Base-by-base conservation (phyloP, 257 asterid species). In the Penstemon barbatus region DNA sequence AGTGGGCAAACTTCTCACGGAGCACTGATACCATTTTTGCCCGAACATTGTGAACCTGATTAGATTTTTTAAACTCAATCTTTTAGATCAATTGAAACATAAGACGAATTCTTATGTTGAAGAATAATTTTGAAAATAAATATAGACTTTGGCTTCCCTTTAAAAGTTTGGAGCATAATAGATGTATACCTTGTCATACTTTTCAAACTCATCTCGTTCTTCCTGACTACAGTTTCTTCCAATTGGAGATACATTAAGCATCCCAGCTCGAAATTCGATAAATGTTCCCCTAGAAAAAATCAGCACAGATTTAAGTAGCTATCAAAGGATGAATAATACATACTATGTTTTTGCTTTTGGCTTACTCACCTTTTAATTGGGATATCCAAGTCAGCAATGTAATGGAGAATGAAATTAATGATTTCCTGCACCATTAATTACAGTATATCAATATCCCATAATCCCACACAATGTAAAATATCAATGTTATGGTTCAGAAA, bases 171-270 rank as follows among this genome's bases (percentile, higher is more conserved):
- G n/a, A 63, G 63, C 45, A 38, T 44, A 44, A 51, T 25, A 46
- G 7, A 15, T 25, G 8, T 49, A 61, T 87, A 94, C 99, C 99
- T 89, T 94, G 77, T 94, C 99, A 77, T 91, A 94, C 75, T 87
- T 83, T 69, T 91, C 99, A 40, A 94, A 94, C 81, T 89, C 97
- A 41, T 86, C 97, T 68, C 99, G 74, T 74, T 94, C 99, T 81
- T 89, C 99, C 79, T 94, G 99, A 61, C 97, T 94, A 83, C 99
- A 94, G 81, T 91, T 94, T 79, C 99, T 85, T 66, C 99, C 99
- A 19, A 94, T 94, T 65, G 99, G 99, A 6, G 96, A 94, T 38
- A 94, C 96, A 69, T 94, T 94, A 70, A 94, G 81, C 99, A 94
- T 91, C 68, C 99, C 99, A 77, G 89, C 91, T 60, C 99, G 90